Percentiles rank a stretch among this genome's conserved stretches.
Conservation (phyloP, 371 early-diverging fungal genomes). For the Syncephalastrum contaminatum region DNA sequence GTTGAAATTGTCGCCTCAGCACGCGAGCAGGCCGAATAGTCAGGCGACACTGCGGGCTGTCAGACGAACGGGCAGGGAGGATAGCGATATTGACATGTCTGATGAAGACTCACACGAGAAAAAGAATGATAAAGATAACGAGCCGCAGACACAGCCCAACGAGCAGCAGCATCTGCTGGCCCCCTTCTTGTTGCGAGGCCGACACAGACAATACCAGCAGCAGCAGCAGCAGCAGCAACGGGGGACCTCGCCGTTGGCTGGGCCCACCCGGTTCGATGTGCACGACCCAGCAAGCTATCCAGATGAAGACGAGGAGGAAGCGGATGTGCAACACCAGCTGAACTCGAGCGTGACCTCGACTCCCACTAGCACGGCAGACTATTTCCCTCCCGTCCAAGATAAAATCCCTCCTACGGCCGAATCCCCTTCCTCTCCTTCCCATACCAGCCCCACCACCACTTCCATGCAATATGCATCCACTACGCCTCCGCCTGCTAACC, state of each 20-base stretch:
- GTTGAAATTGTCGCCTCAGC: constrained; percentile 8
- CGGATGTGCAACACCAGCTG: too few relatives aligned
- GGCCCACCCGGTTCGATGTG: too few relatives aligned
- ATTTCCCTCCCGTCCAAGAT: neutral
- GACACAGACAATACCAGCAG: neutral
- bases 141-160: neutral
- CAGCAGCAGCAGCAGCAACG: neutral
- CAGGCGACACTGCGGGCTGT: too few relatives aligned
- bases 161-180: neutral
- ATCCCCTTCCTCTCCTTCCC: too few relatives aligned
- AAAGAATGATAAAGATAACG: neutral
- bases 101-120: constrained; percentile 27
- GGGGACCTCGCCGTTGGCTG: too few relatives aligned
- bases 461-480: neutral
- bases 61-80: constrained; percentile 13
- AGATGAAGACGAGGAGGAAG: too few relatives aligned
- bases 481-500: neutral
- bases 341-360: too few relatives aligned
- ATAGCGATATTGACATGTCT: constrained; percentile 48
- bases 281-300: too few relatives aligned
- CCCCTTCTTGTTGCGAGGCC: too few relatives aligned
- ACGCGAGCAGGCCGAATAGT: neutral
- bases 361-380: too few relatives aligned
- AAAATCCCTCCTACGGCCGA: neutral
- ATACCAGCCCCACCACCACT: neutral